Conservation (phyloP, 441 rosid species). For the Cnidoscolus chayamansa region DNA sequence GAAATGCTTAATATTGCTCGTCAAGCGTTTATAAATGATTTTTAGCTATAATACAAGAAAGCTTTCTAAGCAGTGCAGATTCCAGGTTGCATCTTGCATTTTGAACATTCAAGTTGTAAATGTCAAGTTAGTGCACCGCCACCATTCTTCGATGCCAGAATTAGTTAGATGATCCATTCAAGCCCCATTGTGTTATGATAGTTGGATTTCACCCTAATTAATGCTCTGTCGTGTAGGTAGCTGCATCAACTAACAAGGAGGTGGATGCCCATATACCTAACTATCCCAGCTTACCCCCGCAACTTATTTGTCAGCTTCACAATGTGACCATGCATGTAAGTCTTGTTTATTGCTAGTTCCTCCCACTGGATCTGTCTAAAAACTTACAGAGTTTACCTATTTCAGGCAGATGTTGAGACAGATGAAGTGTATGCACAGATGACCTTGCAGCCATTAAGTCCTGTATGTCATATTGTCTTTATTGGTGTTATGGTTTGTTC, state of each 20-base stretch:
- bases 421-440: conserved; percentile 47
- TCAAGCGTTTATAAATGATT: background rate
- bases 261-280: conserved; percentile 90
- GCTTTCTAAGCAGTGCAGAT: conserved; percentile 3
- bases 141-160: too few species aligned
- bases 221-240: conserved; percentile 48
- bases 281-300: conserved; percentile 84
- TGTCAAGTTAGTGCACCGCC: background rate
- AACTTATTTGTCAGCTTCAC: conserved; percentile 92
- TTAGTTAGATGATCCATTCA: background rate
- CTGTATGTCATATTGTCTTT: conserved; percentile 27
- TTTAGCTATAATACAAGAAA: background rate
- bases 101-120: background rate
- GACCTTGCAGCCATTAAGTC: conserved; percentile 55
- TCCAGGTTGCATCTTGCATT: background rate
- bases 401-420: conserved; percentile 53
- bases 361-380: background rate
- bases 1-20: background rate
- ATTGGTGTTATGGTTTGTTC: background rate
- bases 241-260: conserved; percentile 89
- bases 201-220: background rate
- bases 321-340: conserved; percentile 94
- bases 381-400: conserved; percentile 8
- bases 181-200: background rate
- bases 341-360: background rate